Conservation (phyloP, 2,329 filamentous ascomycete species). For the Fusarium torulosum region DNA sequence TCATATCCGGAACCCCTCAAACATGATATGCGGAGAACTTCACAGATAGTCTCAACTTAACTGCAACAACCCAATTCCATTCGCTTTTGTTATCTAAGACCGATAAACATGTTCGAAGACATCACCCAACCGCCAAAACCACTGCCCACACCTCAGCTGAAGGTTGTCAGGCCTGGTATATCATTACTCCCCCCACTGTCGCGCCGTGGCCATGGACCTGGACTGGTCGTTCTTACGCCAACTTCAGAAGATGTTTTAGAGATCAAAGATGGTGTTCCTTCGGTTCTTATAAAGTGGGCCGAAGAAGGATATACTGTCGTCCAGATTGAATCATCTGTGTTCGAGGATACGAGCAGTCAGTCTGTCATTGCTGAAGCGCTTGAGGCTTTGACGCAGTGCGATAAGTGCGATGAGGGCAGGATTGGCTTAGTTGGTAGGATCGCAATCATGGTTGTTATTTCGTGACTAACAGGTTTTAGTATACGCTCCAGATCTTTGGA, state of each 20-base stretch:
- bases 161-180: slow-evolving; percentile 34
- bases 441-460: fast-evolving
- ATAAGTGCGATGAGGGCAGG: slow-evolving; percentile 55
- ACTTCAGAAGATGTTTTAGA: slow-evolving; percentile 38
- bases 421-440: slow-evolving; percentile 54
- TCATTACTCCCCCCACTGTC: slow-evolving; percentile 53
- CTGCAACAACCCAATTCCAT: background rate
- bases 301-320: slow-evolving; percentile 76
- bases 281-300: slow-evolving; percentile 75
- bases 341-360: slow-evolving; percentile 21
- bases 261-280: slow-evolving; percentile 58
- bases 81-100: too few species aligned
- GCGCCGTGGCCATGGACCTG: slow-evolving; percentile 54
- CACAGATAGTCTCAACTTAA: background rate
- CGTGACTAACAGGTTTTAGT: background rate
- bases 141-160: slow-evolving; percentile 39
- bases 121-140: slow-evolving; percentile 44
- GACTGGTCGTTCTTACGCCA: slow-evolving; percentile 50
- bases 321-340: slow-evolving; percentile 2
- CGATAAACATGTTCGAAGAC: slow-evolving; percentile 40
- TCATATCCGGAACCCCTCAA: slow-evolving; percentile 17
- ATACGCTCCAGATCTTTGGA: slow-evolving; percentile 40
- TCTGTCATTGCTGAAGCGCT: slow-evolving; percentile 40
- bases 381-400: slow-evolving; percentile 38
- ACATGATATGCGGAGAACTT: slow-evolving; percentile 5